A percentile compares a stretch with the other conserved stretches of the same genome.
phyloP scores from a whole-genome alignment of 2,329 filamentous ascomycete genomes.

The Scolecobasidium constrictum region DNA sequence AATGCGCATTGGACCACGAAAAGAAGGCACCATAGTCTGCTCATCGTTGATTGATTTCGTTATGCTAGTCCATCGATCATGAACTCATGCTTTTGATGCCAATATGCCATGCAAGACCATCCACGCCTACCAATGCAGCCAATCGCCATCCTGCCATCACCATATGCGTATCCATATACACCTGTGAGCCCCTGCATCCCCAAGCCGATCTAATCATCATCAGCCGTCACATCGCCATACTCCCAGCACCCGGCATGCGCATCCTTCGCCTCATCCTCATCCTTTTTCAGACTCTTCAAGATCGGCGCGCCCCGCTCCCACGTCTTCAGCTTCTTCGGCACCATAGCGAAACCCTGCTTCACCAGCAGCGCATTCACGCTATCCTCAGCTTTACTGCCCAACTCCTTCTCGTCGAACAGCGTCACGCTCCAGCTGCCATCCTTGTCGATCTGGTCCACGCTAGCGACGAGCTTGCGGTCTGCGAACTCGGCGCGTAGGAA shows the following conservation, averaged over 20 bases:
- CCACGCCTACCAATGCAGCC: too few relatives aligned
- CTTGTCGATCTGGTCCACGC: slow-evolving; percentile 72
- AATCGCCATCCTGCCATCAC: too few relatives aligned
- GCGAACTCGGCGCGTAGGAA: slow-evolving; percentile 68
- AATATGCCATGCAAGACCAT: too few relatives aligned
- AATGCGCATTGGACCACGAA: too few relatives aligned
- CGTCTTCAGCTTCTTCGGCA: slow-evolving; percentile 78
- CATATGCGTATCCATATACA: too few relatives aligned
- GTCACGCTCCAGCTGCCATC: slow-evolving; percentile 81
- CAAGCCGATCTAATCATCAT: slow-evolving; percentile 7
- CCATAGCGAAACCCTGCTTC: slow-evolving; percentile 75
- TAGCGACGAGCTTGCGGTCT: slow-evolving; percentile 70
- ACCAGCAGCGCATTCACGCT: slow-evolving; percentile 87
- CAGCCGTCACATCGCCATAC: slow-evolving; percentile 77
- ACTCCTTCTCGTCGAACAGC: slow-evolving; percentile 62
- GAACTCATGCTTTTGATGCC: too few relatives aligned
- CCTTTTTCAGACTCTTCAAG: slow-evolving; percentile 59
- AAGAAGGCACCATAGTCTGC: too few relatives aligned
- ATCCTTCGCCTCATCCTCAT: slow-evolving; percentile 69
- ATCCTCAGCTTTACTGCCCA: slow-evolving; percentile 50
- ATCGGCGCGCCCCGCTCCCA: slow-evolving; percentile 75
- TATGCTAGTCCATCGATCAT: too few relatives aligned
- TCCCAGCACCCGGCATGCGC: slow-evolving; percentile 89
- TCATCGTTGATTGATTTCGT: too few relatives aligned
- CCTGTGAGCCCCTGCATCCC: too few relatives aligned